A percentile compares a stretch with the other conserved stretches of the same genome.
Evolutionary conservation across 345 rosid genomes (phyloP).

Genomic region (Arabidopsis arenosa): DNA sequence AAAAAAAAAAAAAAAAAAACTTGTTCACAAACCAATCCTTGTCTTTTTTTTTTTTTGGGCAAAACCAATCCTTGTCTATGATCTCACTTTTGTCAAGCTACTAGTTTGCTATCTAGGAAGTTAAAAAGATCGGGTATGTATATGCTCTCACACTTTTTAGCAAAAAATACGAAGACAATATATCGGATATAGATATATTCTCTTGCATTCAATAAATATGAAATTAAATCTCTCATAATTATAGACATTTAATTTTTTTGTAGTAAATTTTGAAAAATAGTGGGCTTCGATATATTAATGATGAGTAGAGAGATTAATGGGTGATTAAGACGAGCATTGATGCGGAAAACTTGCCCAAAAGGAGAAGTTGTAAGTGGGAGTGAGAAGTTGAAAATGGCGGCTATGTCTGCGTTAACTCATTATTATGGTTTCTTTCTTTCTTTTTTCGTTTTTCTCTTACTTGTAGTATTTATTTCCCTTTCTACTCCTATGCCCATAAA

Average conservation of each 20-base stretch:
- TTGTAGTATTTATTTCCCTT: not conserved
- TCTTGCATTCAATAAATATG: not conserved
- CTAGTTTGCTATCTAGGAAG: no score
- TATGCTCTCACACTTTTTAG: no score
- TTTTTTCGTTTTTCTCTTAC: slow-evolving; percentile 20
- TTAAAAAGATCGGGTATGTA: no score
- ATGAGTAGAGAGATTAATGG: slow-evolving; percentile 39
- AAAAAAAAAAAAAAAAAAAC: no score
- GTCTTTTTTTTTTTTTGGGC: no score
- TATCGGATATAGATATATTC: not conserved
- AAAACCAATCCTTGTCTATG: not conserved
- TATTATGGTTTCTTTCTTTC: slow-evolving; percentile 18
- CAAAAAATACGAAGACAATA: no score
- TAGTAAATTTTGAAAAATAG: slow-evolving; percentile 17
- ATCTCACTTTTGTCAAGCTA: not conserved
- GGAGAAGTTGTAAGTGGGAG: slow-evolving; percentile 42
- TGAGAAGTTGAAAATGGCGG: slow-evolving; percentile 48
- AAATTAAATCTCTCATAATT: slow-evolving; percentile 9
- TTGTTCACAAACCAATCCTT: no score
- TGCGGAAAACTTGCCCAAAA: slow-evolving; percentile 42
- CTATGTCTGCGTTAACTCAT: slow-evolving; percentile 49
- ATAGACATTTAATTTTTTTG: not conserved
- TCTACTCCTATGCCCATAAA: slow-evolving; percentile 25
- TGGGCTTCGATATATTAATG: slow-evolving; percentile 31
- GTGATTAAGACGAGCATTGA: slow-evolving; percentile 47